phyloP scores from a whole-genome alignment of 352 stramenopile species.

The Blastocystis sp. region DNA sequence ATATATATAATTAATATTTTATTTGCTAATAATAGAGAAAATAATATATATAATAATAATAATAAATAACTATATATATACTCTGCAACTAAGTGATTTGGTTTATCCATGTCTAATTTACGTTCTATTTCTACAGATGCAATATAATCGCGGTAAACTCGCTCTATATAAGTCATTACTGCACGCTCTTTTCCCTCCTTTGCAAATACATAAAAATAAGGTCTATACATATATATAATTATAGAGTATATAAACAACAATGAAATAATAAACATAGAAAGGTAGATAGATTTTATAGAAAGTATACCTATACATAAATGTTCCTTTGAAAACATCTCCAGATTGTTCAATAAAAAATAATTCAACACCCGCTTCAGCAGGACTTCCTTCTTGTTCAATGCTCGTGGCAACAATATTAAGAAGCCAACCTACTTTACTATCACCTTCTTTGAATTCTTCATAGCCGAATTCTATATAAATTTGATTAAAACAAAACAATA shows the following conservation, averaged over 20 bases:
- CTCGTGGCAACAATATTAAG: constrained; percentile 41
- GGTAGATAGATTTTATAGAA: too few relatives aligned
- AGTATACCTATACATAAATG: constrained; percentile 60
- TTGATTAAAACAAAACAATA: not conserved
- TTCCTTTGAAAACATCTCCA: constrained; percentile 76
- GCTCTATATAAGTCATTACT: constrained; percentile 48
- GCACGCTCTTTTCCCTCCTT: constrained; percentile 45
- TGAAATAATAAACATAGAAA: too few relatives aligned
- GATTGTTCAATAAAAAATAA: constrained; percentile 77
- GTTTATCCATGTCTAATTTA: constrained; percentile 67
- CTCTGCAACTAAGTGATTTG: constrained; percentile 47
- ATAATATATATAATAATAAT: too few relatives aligned
- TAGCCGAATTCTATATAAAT: constrained; percentile 33
- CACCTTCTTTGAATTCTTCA: constrained; percentile 31
- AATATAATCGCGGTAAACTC: constrained; percentile 63
- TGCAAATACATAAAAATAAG: constrained; percentile 82
- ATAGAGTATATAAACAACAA: too few relatives aligned
- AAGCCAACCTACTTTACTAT: constrained; percentile 38
- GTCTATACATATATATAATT: constrained; percentile 37
- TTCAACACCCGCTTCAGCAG: constrained; percentile 32
- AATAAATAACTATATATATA: not conserved
- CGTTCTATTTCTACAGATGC: constrained; percentile 54
- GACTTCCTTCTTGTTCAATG: constrained; percentile 23
- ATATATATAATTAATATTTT: too few relatives aligned
- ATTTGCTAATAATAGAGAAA: too few relatives aligned